These are phyloP conservation scores for Paspalum notatum DNA, from an alignment of 176 grass and related monocot genomes.

Conservation along the genomic window DNA sequence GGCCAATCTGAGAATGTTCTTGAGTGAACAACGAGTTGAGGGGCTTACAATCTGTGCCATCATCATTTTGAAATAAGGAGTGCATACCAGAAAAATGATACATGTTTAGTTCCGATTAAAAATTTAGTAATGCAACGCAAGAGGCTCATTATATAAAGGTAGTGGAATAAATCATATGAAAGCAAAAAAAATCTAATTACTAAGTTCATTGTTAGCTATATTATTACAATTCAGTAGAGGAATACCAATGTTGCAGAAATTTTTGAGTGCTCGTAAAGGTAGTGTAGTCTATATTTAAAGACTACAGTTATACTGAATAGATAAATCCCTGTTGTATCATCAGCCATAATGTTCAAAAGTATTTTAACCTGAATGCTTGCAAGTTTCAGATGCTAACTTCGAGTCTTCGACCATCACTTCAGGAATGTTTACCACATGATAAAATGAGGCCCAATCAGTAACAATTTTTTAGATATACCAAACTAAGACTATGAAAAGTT, in stretches of 20 bases:
- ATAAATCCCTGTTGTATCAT: neutral
- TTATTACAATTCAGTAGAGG: neutral
- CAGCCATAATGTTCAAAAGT: neutral
- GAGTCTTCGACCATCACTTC: neutral
- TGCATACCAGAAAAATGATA: neutral
- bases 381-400: neutral
- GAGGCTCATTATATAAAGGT: neutral
- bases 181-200: neutral
- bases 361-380: conserved; percentile 6
- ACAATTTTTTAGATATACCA: neutral
- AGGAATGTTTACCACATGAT: neutral
- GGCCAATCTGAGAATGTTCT: too few relatives aligned
- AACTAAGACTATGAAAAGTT: neutral
- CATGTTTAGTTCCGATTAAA: neutral
- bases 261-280: neutral
- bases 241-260: neutral
- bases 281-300: neutral
- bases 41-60: too few relatives aligned
- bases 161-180: neutral
- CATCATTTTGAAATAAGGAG: neutral
- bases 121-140: neutral
- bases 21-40: too few relatives aligned
- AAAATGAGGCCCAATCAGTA: conserved; percentile 5
- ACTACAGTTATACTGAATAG: neutral
- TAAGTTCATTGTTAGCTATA: neutral